Conservation (phyloP, 805 yeast species). For the Zygosaccharomyces lentus region DNA sequence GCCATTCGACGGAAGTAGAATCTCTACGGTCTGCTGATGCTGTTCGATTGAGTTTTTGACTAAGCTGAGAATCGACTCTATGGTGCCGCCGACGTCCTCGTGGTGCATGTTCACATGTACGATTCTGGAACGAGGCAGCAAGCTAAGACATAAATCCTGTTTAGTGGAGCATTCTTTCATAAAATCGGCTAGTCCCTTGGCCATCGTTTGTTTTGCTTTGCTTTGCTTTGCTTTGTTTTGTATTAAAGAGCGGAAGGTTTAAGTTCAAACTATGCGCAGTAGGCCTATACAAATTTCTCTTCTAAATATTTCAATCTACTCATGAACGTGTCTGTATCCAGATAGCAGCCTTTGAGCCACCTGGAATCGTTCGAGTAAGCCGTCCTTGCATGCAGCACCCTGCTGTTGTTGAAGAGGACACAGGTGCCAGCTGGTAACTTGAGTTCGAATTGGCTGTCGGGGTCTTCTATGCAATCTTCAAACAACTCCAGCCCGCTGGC, state of each 20-base stretch:
- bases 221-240: background rate
- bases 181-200: conserved; percentile 7
- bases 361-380: conserved; percentile 49
- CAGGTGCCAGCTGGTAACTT: conserved; percentile 57
- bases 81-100: conserved; percentile 3
- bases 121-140: conserved; percentile 18
- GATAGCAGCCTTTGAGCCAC: conserved; percentile 73
- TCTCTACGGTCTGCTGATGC: conserved; percentile 16
- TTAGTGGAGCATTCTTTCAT: conserved; percentile 11
- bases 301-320: conserved; percentile 49
- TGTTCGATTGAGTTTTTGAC: conserved; percentile 22
- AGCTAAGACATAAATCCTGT: conserved; percentile 11
- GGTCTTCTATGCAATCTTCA: conserved; percentile 52
- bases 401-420: conserved; percentile 65
- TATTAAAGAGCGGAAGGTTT: background rate
- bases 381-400: conserved; percentile 63
- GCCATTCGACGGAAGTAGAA: conserved; percentile 5
- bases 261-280: background rate
- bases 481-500: conserved; percentile 55
- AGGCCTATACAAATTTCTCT: conserved; percentile 17
- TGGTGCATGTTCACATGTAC: conserved; percentile 11
- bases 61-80: conserved; percentile 18
- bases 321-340: conserved; percentile 65
- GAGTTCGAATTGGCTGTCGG: conserved; percentile 50
- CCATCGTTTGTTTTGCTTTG: background rate